These are phyloP conservation scores for Pittosporum tobira DNA, from an alignment of 129 eudicot species.

Conservation along the genomic window DNA sequence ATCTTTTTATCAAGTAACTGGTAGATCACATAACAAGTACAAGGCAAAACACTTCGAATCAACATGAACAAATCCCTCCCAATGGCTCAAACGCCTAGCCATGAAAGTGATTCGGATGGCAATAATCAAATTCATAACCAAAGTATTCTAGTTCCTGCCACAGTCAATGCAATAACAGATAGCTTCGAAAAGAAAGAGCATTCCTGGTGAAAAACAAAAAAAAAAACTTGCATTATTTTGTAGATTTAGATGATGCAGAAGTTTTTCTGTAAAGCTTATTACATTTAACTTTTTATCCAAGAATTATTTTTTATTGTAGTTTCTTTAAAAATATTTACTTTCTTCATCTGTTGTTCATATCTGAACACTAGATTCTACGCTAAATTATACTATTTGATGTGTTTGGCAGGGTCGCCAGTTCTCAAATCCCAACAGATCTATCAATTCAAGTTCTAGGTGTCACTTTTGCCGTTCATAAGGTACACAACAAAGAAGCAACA, in stretches of 20 bases:
- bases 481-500: constrained; percentile 4
- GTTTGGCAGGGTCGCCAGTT: constrained; percentile 46
- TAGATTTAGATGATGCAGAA: not conserved
- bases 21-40: not conserved
- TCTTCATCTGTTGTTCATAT: not conserved
- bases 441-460: constrained; percentile 53
- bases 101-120: constrained; percentile 22
- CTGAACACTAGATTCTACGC: not conserved
- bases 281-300: not conserved
- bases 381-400: not conserved
- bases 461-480: constrained; percentile 76
- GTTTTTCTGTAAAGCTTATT: not conserved
- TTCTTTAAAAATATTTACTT: not conserved
- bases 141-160: constrained; percentile 30
- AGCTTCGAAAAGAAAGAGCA: constrained; percentile 51
- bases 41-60: not conserved
- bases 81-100: constrained; percentile 18
- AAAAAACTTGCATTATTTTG: too few relatives aligned
- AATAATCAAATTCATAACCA: constrained; percentile 18
- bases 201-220: too few relatives aligned
- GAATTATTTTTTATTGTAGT: not conserved
- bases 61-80: constrained; percentile 16
- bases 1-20: not conserved
- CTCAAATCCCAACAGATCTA: constrained; percentile 64
- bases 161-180: constrained; percentile 24